These are phyloP conservation scores for Trypanosoma platydactyli DNA, from an alignment of 208 protist species.

Conservation along the genomic window DNA sequence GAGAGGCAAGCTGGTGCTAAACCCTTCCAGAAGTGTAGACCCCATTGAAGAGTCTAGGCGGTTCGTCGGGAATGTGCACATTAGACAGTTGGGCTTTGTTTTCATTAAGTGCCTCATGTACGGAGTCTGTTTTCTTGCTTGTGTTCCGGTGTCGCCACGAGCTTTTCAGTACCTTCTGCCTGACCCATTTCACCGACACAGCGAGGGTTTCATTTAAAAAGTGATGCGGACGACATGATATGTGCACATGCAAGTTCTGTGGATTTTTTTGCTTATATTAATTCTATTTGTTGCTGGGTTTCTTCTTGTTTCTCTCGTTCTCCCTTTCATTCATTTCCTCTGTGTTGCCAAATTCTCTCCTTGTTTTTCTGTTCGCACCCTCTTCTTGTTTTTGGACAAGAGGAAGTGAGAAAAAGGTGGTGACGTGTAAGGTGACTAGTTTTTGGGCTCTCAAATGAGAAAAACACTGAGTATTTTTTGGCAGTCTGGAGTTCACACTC, in stretches of 20 bases:
- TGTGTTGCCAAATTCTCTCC: background rate
- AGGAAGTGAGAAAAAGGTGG: too few species aligned
- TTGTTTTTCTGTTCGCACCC: constrained; percentile 4
- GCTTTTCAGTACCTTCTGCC: constrained; percentile 61
- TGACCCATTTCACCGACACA: constrained; percentile 77
- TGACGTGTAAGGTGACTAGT: too few species aligned
- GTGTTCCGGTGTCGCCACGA: constrained; percentile 68
- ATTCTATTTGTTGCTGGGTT: constrained; percentile 19
- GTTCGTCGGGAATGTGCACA: constrained; percentile 79
- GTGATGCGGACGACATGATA: too few species aligned
- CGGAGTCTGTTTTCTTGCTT: constrained; percentile 58
- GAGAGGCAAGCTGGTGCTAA: constrained; percentile 68
- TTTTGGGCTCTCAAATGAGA: constrained; percentile 33
- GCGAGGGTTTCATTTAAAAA: constrained; percentile 37
- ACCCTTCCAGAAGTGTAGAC: constrained; percentile 67
- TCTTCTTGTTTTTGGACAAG: constrained; percentile 2
- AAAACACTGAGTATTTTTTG: constrained; percentile 37
- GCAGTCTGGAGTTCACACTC: constrained; percentile 75
- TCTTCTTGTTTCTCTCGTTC: constrained; percentile 19
- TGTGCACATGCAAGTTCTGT: too few species aligned
- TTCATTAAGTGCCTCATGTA: constrained; percentile 65
- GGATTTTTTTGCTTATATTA: too few species aligned
- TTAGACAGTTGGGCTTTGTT: constrained; percentile 78
- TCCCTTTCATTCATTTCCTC: background rate
- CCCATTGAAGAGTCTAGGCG: constrained; percentile 56